A percentile compares a stretch with the other conserved stretches of the same genome.
Evolutionary conservation across 805 yeast species (phyloP).

Genomic region (Saccharomyces eubayanus): DNA sequence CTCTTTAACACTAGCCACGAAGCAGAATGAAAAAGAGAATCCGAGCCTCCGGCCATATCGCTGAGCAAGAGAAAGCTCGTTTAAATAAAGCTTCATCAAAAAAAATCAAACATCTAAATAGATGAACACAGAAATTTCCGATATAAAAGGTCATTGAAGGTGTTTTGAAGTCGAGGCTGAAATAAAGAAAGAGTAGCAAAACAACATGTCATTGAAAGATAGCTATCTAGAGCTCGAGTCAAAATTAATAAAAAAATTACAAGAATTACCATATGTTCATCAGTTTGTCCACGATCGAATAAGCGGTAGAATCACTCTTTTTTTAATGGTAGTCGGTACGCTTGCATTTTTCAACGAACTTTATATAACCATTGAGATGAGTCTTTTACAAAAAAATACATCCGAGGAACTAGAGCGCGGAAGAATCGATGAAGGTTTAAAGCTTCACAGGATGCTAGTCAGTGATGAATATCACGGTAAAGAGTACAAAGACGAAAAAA

Average conservation of each 20-base stretch:
- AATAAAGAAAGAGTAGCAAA: neutral
- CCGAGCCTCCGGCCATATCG: neutral
- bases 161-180: neutral
- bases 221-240: conserved; percentile 19
- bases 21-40: neutral
- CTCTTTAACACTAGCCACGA: neutral
- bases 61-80: neutral
- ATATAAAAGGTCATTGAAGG: neutral
- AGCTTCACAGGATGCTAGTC: conserved; percentile 24
- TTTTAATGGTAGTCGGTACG: conserved; percentile 24
- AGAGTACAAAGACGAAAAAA: conserved; percentile 26
- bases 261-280: conserved; percentile 12
- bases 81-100: neutral
- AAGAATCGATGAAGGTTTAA: conserved; percentile 24
- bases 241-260: conserved; percentile 11
- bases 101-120: neutral
- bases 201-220: conserved; percentile 3
- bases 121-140: neutral
- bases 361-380: conserved; percentile 30
- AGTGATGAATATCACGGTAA: conserved; percentile 29
- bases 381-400: conserved; percentile 26
- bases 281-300: conserved; percentile 22
- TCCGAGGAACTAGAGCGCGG: conserved; percentile 28
- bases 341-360: conserved; percentile 30
- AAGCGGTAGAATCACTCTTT: conserved; percentile 31